Conservation (phyloP, 768 basidiomycete genomes). For the Lentinula lateritia region DNA sequence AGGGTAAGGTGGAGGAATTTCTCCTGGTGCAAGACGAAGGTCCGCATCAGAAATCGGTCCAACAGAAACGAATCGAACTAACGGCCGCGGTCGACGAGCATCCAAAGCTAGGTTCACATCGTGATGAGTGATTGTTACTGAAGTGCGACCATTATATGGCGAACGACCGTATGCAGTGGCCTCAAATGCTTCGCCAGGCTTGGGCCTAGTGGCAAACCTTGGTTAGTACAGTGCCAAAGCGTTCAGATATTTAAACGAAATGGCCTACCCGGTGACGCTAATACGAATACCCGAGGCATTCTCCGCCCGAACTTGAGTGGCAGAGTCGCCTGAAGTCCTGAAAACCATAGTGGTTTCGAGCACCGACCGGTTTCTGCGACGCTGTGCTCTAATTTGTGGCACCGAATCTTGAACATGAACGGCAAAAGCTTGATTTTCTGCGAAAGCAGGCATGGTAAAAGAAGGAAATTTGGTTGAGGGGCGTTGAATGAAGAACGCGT, state of each 20-base stretch:
- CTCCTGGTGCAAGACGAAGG: not conserved
- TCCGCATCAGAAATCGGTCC: slow-evolving; percentile 4
- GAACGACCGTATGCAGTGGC: slow-evolving; percentile 1
- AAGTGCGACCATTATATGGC: not conserved
- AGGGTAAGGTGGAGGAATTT: not conserved
- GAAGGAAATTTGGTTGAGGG: not conserved
- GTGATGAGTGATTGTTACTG: not conserved
- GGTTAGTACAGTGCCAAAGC: not conserved
- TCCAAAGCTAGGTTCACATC: slow-evolving; percentile 4
- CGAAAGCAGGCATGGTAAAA: not conserved
- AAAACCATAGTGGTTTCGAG: slow-evolving; percentile 6
- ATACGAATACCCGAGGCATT: slow-evolving; percentile 3
- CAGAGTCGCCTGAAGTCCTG: slow-evolving; percentile 3
- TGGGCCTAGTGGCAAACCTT: not conserved
- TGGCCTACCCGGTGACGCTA: slow-evolving; percentile 1
- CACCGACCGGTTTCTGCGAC: not conserved
- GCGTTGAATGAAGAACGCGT: not conserved
- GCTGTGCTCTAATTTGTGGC: not conserved
- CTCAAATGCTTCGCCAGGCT: slow-evolving; percentile 4
- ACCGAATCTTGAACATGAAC: slow-evolving; percentile 3
- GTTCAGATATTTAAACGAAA: no score
- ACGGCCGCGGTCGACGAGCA: not conserved
- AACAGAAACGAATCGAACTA: slow-evolving; percentile 1
- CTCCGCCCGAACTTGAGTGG: not conserved
- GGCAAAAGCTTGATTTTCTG: slow-evolving; percentile 1